Conservation (phyloP, 176 grass and related monocot species). For the Cocos nucifera region DNA sequence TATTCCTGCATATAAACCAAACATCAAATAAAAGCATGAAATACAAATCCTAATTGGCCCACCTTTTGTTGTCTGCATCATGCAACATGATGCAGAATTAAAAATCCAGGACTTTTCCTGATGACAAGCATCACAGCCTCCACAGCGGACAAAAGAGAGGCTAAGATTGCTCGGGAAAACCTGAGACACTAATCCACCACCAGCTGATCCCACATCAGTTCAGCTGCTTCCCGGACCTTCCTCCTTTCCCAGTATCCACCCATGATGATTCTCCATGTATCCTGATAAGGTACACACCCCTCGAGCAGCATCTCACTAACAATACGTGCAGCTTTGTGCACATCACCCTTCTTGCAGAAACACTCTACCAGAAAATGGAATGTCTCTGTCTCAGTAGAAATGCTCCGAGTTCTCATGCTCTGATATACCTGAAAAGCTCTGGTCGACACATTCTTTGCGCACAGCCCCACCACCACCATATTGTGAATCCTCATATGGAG, state of each 20-base stretch:
- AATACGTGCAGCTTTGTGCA: constrained; percentile 48
- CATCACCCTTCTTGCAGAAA: constrained; percentile 50
- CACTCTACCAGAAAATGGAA: constrained; percentile 53
- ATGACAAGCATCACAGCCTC: no score
- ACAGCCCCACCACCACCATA: constrained; percentile 51
- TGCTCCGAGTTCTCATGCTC: constrained; percentile 53
- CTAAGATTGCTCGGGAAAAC: no score
- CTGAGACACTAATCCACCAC: constrained; percentile 2
- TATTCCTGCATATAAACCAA: no score
- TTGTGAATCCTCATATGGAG: constrained; percentile 71
- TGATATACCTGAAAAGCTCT: constrained; percentile 66
- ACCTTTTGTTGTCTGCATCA: no score
- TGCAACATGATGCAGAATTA: no score
- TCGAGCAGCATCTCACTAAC: constrained; percentile 70
- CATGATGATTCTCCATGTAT: constrained; percentile 54
- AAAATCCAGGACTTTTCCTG: no score
- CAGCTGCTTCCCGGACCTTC: constrained; percentile 36
- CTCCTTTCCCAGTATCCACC: constrained; percentile 55
- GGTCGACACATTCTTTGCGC: constrained; percentile 23
- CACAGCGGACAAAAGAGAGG: no score
- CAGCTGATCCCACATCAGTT: constrained; percentile 32
- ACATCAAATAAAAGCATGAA: no score
- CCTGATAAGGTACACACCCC: constrained; percentile 56
- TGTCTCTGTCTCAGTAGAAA: constrained; percentile 52
- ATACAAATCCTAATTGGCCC: no score